Conservation (phyloP, 371 early-diverging fungal genomes). For the Mortierella sp. region DNA sequence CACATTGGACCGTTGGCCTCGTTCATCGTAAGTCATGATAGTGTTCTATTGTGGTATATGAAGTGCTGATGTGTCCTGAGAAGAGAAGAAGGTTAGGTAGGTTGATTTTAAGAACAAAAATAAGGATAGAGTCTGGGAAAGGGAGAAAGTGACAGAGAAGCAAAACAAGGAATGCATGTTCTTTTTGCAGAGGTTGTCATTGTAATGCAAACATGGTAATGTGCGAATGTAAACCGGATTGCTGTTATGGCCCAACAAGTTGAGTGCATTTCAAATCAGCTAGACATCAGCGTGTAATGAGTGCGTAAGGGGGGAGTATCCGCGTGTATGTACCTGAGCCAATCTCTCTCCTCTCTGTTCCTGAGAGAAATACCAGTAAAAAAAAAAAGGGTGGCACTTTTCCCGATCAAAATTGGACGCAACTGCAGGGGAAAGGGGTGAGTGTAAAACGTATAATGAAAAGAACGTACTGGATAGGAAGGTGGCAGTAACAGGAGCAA, state of each 20-base stretch:
- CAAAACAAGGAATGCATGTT: background rate
- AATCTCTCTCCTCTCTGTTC: too few species aligned
- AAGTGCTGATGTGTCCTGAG: background rate
- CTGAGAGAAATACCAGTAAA: too few species aligned
- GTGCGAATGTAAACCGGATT: too few species aligned
- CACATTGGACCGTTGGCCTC: constrained; percentile 3
- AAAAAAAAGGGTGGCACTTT: too few species aligned
- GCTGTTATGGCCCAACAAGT: constrained; percentile 1
- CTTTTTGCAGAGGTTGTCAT: background rate
- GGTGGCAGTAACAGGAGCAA: too few species aligned
- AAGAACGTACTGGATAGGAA: too few species aligned
- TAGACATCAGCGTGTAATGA: too few species aligned
- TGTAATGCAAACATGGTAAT: too few species aligned
- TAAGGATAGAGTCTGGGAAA: background rate
- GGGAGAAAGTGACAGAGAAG: background rate
- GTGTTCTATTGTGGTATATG: background rate
- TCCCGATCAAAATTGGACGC: too few species aligned
- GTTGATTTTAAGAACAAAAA: background rate
- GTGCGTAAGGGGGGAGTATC: too few species aligned
- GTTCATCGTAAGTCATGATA: background rate
- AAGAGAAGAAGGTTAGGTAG: background rate
- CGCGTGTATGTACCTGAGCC: too few species aligned
- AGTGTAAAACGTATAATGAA: too few species aligned
- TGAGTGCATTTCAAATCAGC: constrained; percentile 13
- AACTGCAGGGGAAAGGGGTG: background rate